These are phyloP conservation scores for Fusarium graminum DNA, from an alignment of 2,329 filamentous ascomycete genomes.

Conservation along the genomic window DNA sequence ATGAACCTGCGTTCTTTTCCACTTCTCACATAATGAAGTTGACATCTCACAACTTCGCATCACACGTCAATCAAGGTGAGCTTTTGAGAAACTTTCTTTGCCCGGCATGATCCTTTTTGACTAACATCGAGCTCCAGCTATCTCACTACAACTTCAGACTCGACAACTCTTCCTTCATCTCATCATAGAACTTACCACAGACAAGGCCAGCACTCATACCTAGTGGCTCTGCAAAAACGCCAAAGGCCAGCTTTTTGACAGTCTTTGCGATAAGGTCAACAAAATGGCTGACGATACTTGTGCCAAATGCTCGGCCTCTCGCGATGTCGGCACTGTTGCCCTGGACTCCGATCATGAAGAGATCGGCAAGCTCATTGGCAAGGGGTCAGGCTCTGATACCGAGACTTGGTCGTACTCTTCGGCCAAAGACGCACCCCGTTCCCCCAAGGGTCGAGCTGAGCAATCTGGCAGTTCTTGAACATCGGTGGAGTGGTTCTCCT, in stretches of 20 bases:
- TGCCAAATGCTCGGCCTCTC: not conserved
- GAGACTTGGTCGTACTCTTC: too few relatives aligned
- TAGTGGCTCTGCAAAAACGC: not conserved
- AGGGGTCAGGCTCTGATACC: too few relatives aligned
- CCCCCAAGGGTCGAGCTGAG: too few relatives aligned
- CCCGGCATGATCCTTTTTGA: not conserved
- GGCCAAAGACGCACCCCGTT: too few relatives aligned
- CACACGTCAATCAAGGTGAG: not conserved
- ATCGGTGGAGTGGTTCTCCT: too few relatives aligned
- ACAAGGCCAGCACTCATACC: too few relatives aligned
- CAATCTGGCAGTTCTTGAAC: too few relatives aligned
- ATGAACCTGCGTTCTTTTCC: not conserved
- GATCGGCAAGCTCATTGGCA: fast-evolving
- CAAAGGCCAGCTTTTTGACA: not conserved
- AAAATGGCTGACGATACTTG: not conserved
- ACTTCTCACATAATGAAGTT: not conserved
- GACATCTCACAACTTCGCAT: not conserved
- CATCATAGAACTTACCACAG: too few relatives aligned
- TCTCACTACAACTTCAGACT: not conserved
- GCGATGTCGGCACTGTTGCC: not conserved
- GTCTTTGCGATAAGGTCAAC: not conserved
- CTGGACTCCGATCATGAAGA: fast-evolving
- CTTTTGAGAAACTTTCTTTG: not conserved
- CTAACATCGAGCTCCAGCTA: not conserved
- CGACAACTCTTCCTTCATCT: not conserved